Evolutionary conservation across 2,329 filamentous ascomycete genomes (phyloP).

Genomic region (Xylariaceae sp.): DNA sequence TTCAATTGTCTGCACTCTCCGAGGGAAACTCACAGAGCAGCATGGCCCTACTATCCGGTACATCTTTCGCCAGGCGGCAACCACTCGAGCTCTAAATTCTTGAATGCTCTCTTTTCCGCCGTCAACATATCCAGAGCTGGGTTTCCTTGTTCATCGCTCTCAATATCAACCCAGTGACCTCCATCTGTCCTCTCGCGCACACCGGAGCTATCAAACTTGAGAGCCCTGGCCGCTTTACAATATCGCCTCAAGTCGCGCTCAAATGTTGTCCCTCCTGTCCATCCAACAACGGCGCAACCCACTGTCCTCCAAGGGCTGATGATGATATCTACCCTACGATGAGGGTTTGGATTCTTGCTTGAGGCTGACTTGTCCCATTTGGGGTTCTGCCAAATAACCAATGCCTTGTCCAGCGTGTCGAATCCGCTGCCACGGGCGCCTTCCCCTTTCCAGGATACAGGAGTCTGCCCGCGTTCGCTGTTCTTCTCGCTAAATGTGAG

Average conservation of each 20-base stretch:
- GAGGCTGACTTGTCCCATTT: conserved; percentile 35
- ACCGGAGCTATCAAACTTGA: conserved; percentile 92
- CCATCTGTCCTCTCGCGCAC: conserved; percentile 65
- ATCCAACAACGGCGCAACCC: conserved; percentile 83
- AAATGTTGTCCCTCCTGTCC: conserved; percentile 87
- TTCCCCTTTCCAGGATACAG: conserved; percentile 49
- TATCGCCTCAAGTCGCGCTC: conserved; percentile 80
- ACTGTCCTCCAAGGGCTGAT: conserved; percentile 83
- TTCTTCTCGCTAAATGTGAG: conserved; percentile 66
- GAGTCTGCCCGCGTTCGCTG: conserved; percentile 65
- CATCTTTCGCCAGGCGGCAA: conserved; percentile 63
- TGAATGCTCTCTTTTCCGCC: conserved; percentile 78
- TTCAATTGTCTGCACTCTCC: too few relatives aligned
- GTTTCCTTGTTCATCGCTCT: conserved; percentile 46
- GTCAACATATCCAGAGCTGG: conserved; percentile 60
- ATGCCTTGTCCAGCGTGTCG: conserved; percentile 83
- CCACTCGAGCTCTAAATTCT: conserved; percentile 67
- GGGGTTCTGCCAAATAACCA: conserved; percentile 87
- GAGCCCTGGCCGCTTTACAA: conserved; percentile 64
- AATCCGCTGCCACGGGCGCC: conserved; percentile 57
- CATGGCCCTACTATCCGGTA: conserved; percentile 37
- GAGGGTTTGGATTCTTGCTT: conserved; percentile 64
- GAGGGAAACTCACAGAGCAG: too few relatives aligned
- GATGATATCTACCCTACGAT: conserved; percentile 89
- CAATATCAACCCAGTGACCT: conserved; percentile 61